Conservation (phyloP, 2,329 filamentous ascomycete species). For the Albophoma yamanashiensis region DNA sequence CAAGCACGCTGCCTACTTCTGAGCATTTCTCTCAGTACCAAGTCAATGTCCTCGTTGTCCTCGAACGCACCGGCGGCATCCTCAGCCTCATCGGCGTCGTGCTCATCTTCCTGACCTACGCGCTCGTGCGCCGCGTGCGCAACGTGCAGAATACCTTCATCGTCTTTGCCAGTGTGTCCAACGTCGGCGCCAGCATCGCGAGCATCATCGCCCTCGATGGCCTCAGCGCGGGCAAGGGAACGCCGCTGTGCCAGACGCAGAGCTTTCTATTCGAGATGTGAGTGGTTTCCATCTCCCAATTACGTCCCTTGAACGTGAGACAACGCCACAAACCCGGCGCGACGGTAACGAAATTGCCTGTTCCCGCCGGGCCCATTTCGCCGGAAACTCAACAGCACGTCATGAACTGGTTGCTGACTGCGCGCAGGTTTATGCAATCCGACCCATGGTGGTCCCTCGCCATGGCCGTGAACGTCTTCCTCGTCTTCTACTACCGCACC, state of each 20-base stretch:
- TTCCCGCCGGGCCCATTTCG: background rate
- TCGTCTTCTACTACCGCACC: slow-evolving; percentile 52
- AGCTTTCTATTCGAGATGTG: slow-evolving; percentile 58
- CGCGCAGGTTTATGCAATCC: slow-evolving; percentile 60
- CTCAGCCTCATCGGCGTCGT: slow-evolving; percentile 40
- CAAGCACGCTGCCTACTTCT: background rate
- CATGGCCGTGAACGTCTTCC: slow-evolving; percentile 74
- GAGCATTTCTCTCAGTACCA: slow-evolving; percentile 23
- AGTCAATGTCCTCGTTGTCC: slow-evolving; percentile 29
- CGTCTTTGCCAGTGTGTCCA: slow-evolving; percentile 48
- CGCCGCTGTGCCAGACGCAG: slow-evolving; percentile 50
- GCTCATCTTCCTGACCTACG: slow-evolving; percentile 42
- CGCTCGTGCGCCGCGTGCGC: slow-evolving; percentile 37
- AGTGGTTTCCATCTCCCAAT: slow-evolving; percentile 18
- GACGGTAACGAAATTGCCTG: background rate
- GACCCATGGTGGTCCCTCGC: slow-evolving; percentile 70
- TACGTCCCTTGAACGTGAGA: background rate
- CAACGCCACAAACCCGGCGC: background rate
- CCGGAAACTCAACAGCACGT: background rate
- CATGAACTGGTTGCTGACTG: slow-evolving; percentile 32
- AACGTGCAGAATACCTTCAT: slow-evolving; percentile 54
- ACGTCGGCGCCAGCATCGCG: slow-evolving; percentile 49
- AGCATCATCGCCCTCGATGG: slow-evolving; percentile 63
- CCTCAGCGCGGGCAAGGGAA: slow-evolving; percentile 39
- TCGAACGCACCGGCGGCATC: slow-evolving; percentile 43